phyloP scores from a whole-genome alignment of 352 stramenopile genomes.

The Globisporangium uncinulatum region DNA sequence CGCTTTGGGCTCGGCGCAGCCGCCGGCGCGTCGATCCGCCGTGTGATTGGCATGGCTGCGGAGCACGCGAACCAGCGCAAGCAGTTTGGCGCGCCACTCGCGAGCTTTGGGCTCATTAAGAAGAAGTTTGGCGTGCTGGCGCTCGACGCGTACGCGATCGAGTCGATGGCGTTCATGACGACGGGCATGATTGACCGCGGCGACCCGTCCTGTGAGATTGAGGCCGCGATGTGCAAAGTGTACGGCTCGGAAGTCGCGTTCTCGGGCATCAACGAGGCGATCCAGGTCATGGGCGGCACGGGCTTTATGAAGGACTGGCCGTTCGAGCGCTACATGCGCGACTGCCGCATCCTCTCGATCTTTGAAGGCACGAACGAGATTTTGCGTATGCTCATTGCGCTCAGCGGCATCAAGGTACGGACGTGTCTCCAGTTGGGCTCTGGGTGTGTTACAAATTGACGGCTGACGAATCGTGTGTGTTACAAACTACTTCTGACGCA shows the following conservation, averaged over 20 bases:
- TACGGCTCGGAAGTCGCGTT: slow-evolving; percentile 85
- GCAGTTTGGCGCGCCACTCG: slow-evolving; percentile 72
- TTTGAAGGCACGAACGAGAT: slow-evolving; percentile 93
- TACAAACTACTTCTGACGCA: not conserved
- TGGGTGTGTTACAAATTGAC: not conserved
- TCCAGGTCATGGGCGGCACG: slow-evolving; percentile 85
- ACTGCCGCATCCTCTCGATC: slow-evolving; percentile 89
- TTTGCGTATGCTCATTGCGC: slow-evolving; percentile 87
- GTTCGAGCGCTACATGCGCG: slow-evolving; percentile 89
- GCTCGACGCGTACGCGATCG: slow-evolving; percentile 78
- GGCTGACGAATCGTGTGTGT: slow-evolving; percentile 4
- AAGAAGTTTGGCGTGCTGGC: slow-evolving; percentile 86
- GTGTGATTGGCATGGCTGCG: slow-evolving; percentile 54
- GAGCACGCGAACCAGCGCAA: slow-evolving; percentile 77
- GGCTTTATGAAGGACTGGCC: slow-evolving; percentile 92
- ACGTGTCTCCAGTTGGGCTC: not conserved
- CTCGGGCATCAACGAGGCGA: slow-evolving; percentile 82
- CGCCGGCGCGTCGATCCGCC: slow-evolving; percentile 61
- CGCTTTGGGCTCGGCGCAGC: slow-evolving; percentile 80
- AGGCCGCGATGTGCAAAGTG: slow-evolving; percentile 87
- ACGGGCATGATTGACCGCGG: slow-evolving; percentile 87
- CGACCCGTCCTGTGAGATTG: slow-evolving; percentile 81
- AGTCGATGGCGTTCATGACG: slow-evolving; percentile 89
- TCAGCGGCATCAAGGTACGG: slow-evolving; percentile 71
- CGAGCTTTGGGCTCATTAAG: slow-evolving; percentile 81